Conservation (phyloP, 139 green algal species). For the Micractinium conductrix region DNA sequence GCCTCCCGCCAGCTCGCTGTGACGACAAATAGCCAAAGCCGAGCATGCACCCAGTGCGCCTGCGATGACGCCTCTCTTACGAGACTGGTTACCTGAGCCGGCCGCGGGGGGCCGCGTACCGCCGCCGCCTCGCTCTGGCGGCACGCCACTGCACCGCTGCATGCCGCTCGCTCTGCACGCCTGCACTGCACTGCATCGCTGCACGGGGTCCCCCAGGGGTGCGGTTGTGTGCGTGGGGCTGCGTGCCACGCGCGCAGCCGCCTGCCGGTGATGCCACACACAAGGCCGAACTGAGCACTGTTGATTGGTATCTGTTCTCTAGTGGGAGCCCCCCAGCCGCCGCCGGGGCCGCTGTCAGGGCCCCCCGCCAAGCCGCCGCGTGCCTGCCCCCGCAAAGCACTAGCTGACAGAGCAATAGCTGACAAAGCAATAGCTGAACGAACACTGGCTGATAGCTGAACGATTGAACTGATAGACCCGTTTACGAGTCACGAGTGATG, state of each 20-base stretch:
- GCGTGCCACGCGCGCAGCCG: background rate
- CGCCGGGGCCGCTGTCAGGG: too few species aligned
- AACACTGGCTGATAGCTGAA: too few species aligned
- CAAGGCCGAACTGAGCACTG: constrained; percentile 28
- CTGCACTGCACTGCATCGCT: constrained; percentile 2
- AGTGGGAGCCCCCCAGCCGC: background rate
- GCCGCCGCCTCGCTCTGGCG: background rate
- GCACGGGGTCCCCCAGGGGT: background rate
- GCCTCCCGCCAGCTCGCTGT: background rate
- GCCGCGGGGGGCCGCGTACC: background rate
- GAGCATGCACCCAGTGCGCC: background rate
- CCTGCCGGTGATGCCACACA: constrained; percentile 27
- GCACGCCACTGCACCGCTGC: background rate
- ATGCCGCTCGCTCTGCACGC: background rate
- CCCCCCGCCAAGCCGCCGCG: too few species aligned
- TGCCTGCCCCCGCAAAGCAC: too few species aligned
- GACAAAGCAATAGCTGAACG: too few species aligned
- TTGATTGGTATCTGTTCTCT: background rate
- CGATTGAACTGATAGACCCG: too few species aligned
- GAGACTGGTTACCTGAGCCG: constrained; percentile 24
- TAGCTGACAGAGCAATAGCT: too few species aligned
- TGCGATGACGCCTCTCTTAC: constrained; percentile 15
- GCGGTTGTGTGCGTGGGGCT: background rate
- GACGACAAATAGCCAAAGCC: constrained; percentile 31
- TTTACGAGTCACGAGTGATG: too few species aligned